A percentile compares a stretch with the other conserved stretches of the same genome.
Evolutionary conservation across 2,329 filamentous ascomycete species (phyloP).

Genomic region (Alternaria dauci): DNA sequence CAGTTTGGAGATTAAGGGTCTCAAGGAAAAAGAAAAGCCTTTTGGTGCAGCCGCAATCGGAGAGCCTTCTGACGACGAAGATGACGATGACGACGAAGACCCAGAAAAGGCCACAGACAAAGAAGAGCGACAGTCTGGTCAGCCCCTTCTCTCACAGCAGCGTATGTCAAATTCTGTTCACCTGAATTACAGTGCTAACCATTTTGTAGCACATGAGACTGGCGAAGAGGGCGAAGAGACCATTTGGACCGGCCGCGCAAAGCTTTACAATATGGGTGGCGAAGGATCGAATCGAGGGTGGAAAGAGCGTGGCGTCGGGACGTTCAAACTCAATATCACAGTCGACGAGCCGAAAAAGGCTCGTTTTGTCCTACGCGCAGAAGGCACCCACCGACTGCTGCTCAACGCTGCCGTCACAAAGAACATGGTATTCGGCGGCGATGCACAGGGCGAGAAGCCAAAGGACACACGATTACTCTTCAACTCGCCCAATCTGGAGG

Average conservation of each 20-base stretch:
- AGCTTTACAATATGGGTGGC: constrained; percentile 80
- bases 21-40: constrained; percentile 70
- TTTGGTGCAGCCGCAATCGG: constrained; percentile 77
- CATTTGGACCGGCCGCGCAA: constrained; percentile 77
- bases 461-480: constrained; percentile 75
- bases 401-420: constrained; percentile 84
- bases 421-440: constrained; percentile 79
- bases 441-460: constrained; percentile 68
- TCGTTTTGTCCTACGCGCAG: constrained; percentile 88
- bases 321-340: constrained; percentile 77
- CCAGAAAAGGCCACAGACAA: constrained; percentile 38
- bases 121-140: constrained; percentile 38
- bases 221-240: constrained; percentile 86
- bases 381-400: constrained; percentile 85
- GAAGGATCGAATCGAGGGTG: constrained; percentile 68
- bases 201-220: constrained; percentile 71
- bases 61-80: constrained; percentile 63
- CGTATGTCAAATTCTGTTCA: constrained; percentile 59
- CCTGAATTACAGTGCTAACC: constrained; percentile 23
- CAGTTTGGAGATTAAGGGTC: constrained; percentile 56
- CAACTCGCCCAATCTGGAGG: constrained; percentile 61
- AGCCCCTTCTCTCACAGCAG: constrained; percentile 66
- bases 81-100: constrained; percentile 58
- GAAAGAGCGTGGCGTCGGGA: constrained; percentile 88
- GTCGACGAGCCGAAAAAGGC: constrained; percentile 57